phyloP scores from a whole-genome alignment of 202 grass and related monocot genomes.

The Carex arenaria region DNA sequence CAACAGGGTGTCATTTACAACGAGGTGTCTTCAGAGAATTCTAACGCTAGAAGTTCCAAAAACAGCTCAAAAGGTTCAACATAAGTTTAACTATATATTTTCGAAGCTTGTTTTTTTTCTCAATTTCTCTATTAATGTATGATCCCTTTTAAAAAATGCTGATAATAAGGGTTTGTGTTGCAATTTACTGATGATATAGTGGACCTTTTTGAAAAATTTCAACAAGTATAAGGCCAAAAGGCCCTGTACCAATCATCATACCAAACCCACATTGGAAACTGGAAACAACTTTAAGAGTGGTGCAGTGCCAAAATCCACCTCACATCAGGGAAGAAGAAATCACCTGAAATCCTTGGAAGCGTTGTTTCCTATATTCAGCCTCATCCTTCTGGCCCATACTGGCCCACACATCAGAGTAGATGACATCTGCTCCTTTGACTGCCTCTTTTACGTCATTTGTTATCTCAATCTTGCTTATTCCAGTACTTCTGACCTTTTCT shows the following conservation, averaged over 20 bases:
- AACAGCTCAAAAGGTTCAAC: too few species aligned
- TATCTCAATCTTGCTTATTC: slow-evolving; percentile 95
- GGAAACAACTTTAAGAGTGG: background rate
- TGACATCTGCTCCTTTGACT: slow-evolving; percentile 91
- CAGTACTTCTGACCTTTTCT: slow-evolving; percentile 61
- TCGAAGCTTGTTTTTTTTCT: too few species aligned
- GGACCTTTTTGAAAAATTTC: background rate
- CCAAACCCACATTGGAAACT: background rate
- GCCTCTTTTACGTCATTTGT: slow-evolving; percentile 87
- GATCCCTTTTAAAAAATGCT: background rate
- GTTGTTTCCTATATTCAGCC: slow-evolving; percentile 76
- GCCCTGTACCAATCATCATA: background rate
- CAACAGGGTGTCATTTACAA: too few species aligned
- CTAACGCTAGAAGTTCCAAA: too few species aligned
- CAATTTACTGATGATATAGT: background rate
- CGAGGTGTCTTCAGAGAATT: too few species aligned
- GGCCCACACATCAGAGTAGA: slow-evolving; percentile 99
- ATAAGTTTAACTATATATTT: too few species aligned
- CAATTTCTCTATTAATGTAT: background rate
- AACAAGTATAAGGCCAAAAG: background rate
- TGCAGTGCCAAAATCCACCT: background rate
- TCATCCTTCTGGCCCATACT: slow-evolving; percentile 99
- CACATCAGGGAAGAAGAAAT: background rate
- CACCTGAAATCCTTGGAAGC: slow-evolving; percentile 90
- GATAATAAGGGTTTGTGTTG: background rate